Evolutionary conservation across 2,329 filamentous ascomycete species (phyloP), one percentile per base, ranked within the genome.

Genomic region (Sporothrix globosa): DNA sequence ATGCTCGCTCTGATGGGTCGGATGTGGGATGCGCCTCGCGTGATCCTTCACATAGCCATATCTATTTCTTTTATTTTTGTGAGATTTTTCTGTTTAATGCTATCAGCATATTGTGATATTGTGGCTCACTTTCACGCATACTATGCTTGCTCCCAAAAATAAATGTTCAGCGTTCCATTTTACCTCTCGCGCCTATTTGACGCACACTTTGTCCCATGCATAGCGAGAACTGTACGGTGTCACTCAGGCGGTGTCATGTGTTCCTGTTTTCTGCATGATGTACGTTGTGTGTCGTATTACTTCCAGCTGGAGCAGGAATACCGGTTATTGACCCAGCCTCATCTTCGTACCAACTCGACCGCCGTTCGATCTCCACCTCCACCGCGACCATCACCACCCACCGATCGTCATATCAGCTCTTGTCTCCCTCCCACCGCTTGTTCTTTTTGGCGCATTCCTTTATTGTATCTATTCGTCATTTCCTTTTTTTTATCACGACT

Each of bases 181-280:
- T 67, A n/a, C 54, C 48, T 19, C 41, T 30, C 60, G 60, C 60
- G 60, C 44, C 44, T 65, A 65, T 50, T 65, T 65, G 9, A 19
- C 44, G 61, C 61, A 30, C 44, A 50, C 44, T 30, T 27, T 19
- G 61, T n/a, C 41, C 44, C 41, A 44, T 65, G 44, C 44, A 50
- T 65, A 5, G 5, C 11, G 13, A 50, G 24, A 34, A 21, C 44
- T 50, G 41, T 41, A 65, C 60, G 27, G 27, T 34, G 19, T 4
- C 24, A 24, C 44, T 65, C 9, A 9, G 27, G 61, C n/a, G 21
- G 41, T 50, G 61, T 65, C 61, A 65, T 65, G 61, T 50, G 61
- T 13, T 50, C 46, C 9, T 65, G 27, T 65, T 65, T 34, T 34
- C 39, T 63, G 39, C 39, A 63, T 11, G 58, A 11, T 46, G n/a